phyloP scores from a whole-genome alignment of 2,329 filamentous ascomycete species.

The Simplicillium aogashimaense region DNA sequence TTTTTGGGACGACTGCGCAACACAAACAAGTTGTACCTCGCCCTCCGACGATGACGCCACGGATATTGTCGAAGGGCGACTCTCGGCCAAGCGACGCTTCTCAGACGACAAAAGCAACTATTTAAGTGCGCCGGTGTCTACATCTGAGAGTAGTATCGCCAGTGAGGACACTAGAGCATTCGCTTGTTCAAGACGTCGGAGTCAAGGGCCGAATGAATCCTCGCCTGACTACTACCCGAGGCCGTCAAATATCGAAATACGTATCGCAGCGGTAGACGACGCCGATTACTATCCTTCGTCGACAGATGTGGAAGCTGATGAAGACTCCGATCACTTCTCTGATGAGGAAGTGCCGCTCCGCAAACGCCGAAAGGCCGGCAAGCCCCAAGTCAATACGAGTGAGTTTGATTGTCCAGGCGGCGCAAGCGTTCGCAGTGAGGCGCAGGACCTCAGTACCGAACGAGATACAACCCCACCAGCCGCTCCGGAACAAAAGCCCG shows the following conservation, averaged over 20 bases:
- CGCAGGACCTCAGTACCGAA: neutral
- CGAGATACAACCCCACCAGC: neutral
- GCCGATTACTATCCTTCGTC: conserved; percentile 1
- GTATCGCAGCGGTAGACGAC: neutral
- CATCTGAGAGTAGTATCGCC: neutral
- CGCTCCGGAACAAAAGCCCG: neutral
- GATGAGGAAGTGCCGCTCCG: neutral
- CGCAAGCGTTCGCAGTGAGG: neutral
- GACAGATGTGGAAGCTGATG: neutral
- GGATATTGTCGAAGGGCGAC: neutral
- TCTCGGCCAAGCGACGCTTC: neutral
- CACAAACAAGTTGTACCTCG: neutral
- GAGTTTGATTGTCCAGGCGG: neutral
- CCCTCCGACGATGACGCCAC: neutral
- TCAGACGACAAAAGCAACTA: neutral
- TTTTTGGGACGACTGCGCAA: neutral
- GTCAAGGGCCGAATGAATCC: neutral
- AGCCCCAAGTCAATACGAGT: neutral
- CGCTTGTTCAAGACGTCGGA: neutral
- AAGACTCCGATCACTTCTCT: neutral
- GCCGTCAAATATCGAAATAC: neutral
- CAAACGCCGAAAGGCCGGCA: neutral
- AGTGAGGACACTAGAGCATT: neutral
- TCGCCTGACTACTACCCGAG: neutral
- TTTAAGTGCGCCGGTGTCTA: neutral